These are phyloP conservation scores for Termitomyces sp. DNA, from an alignment of 768 basidiomycete species.

Conservation along the genomic window DNA sequence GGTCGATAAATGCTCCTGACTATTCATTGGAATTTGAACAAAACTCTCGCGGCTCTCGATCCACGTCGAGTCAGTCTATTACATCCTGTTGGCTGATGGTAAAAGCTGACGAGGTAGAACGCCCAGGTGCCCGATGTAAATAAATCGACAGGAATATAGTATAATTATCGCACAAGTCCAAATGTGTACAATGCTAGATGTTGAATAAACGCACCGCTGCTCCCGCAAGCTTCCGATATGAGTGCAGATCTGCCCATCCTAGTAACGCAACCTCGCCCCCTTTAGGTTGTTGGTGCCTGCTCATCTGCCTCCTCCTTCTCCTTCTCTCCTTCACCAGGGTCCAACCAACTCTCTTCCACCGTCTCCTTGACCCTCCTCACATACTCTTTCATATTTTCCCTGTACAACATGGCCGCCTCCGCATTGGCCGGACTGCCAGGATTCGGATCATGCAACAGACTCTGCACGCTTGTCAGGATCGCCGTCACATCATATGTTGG, in stretches of 20 bases:
- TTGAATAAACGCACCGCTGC: neutral
- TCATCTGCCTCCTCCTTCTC: slow-evolving; percentile 7
- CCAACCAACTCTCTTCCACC: slow-evolving; percentile 94
- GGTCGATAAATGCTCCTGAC: neutral
- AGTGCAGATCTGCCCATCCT: neutral
- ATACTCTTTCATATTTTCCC: slow-evolving; percentile 99
- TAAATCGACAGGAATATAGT: neutral
- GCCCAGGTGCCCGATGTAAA: neutral
- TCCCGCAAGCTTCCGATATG: neutral
- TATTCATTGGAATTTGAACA: too few relatives aligned
- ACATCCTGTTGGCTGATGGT: neutral
- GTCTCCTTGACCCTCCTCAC: slow-evolving; percentile 88
- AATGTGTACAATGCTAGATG: slow-evolving; percentile 2
- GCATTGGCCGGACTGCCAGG: slow-evolving; percentile 98
- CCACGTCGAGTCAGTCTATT: neutral
- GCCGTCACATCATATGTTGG: slow-evolving; percentile 99
- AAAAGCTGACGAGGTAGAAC: neutral
- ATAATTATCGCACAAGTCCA: slow-evolving; percentile 3
- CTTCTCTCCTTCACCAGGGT: slow-evolving; percentile 62
- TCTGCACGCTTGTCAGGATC: slow-evolving; percentile 95
- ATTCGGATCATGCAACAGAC: slow-evolving; percentile 94
- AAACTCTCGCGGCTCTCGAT: neutral
- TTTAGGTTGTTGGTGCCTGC: neutral
- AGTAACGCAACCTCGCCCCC: neutral
- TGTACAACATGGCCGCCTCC: slow-evolving; percentile 93